Base-by-base conservation (phyloP, 768 basidiomycete genomes). In the Pleurotus citrinopileatus region DNA sequence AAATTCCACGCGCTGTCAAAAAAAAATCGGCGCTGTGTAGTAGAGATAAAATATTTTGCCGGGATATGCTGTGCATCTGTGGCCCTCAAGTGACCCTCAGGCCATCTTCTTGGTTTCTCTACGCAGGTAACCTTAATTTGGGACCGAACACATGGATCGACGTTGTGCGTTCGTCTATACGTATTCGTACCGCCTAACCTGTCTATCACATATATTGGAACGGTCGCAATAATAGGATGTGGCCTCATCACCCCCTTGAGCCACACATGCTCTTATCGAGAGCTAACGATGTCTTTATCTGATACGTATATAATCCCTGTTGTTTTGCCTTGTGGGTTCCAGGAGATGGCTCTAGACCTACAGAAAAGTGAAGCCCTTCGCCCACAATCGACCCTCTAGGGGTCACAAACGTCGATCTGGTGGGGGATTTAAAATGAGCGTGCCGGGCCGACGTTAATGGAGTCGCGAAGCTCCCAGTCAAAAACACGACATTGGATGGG, bases 271-370 rank as follows among this genome's bases (percentile, higher is more conserved):
- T 34, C 32, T n/a, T 34, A 34, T 34, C 32, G 32, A 34, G 10
- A n/a, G n/a, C 9, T 10, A 34, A n/a, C 32, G 32, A 34, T 34
- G 32, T 34, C n/a, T 34, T 10, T 34, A 10, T 9, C 10, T 34
- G 32, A 10, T 34, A 34, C 10, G n/a, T n/a, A 34, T 29, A 22
- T 51, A 28, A 25, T n/a, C 48, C 38, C 48, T 50, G 48, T 29
- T 37, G 29, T 50, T 50, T 50, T n/a, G 19, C n/a, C 8, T n/a
- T 51, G 48, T 51, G 34, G 48, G 34, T 51, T 19, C 17, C 19
- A 13, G 38, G 19, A 12, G 15, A 10, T 34, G 38, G 12, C 38
- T 40, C 15, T n/a, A 40, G 38, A 19, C 29, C 29, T 32, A 34
- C 32, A 34, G 10, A n/a, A 40, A 40, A 19, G 15, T n/a, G 10